Evolutionary conservation across 1,284 basidiomycete species (phyloP).

Genomic region (Microbotryum intermedium): DNA sequence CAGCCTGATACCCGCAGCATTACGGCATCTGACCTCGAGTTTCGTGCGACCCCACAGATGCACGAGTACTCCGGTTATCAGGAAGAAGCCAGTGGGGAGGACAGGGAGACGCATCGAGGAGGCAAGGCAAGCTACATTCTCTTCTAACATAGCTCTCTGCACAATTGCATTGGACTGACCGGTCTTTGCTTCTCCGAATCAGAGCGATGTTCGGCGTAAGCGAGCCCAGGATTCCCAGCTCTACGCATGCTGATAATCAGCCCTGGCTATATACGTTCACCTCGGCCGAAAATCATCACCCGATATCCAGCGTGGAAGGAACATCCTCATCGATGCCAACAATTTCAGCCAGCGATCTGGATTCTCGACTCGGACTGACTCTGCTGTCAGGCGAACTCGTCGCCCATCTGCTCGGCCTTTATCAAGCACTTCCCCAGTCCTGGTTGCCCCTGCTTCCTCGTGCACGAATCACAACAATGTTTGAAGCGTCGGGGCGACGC

Average conservation of each 20-base stretch:
- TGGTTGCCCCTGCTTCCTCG: slow-evolving; percentile 23
- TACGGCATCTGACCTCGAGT: not conserved
- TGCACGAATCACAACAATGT: slow-evolving; percentile 7
- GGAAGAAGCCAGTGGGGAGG: slow-evolving; percentile 17
- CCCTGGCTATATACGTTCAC: slow-evolving; percentile 4
- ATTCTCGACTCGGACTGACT: not conserved
- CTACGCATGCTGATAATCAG: slow-evolving; percentile 15
- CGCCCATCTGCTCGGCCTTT: slow-evolving; percentile 18
- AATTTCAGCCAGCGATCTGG: not conserved
- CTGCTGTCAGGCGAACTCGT: slow-evolving; percentile 9
- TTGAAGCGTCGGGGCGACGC: slow-evolving; percentile 16
- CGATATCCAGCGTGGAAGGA: not conserved
- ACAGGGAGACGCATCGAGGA: slow-evolving; percentile 24
- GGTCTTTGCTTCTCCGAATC: rapidly evolving
- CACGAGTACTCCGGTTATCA: slow-evolving; percentile 13
- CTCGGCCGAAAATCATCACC: not conserved
- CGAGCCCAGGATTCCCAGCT: slow-evolving; percentile 5
- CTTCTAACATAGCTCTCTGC: not conserved
- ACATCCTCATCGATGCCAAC: not conserved
- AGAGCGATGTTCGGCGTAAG: slow-evolving; percentile 21
- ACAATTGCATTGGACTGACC: not conserved
- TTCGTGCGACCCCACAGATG: not conserved
- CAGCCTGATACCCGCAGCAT: not conserved
- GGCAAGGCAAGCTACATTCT: slow-evolving; percentile 4
- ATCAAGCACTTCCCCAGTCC: slow-evolving; percentile 17